Percentiles rank a stretch among this genome's conserved stretches.
Evolutionary conservation across 169 alveolate species (phyloP).

Genomic region (Plasmodium sp.): DNA sequence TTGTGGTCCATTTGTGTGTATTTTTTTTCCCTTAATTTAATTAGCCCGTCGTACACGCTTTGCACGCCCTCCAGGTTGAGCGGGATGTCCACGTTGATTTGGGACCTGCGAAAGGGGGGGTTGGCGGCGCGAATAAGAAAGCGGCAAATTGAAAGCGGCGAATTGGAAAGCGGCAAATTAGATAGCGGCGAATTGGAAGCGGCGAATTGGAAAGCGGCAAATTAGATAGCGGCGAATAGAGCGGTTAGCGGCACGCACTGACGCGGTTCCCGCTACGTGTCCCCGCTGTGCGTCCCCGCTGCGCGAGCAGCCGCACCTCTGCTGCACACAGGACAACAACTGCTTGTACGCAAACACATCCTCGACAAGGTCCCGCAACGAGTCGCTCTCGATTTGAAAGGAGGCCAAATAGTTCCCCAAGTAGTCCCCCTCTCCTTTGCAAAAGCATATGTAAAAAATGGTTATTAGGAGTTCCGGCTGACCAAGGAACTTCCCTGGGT

Average conservation of each 20-base stretch:
- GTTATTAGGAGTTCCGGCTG: constrained; percentile 54
- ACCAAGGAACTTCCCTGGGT: neutral
- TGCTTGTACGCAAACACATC: constrained; percentile 49
- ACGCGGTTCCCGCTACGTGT: neutral
- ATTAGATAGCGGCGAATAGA: neutral
- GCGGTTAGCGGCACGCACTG: neutral
- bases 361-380: neutral
- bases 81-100: constrained; percentile 22
- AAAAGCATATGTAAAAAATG: constrained; percentile 56
- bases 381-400: constrained; percentile 1
- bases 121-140: neutral
- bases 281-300: neutral
- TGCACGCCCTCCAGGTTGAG: constrained; percentile 25
- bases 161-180: neutral
- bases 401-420: constrained; percentile 19
- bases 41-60: constrained; percentile 3
- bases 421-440: constrained; percentile 5
- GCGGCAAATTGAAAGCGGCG: neutral
- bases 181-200: neutral
- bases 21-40: neutral
- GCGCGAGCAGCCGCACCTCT: neutral
- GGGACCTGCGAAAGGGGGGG: constrained; percentile 5
- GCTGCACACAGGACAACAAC: constrained; percentile 9
- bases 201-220: neutral
- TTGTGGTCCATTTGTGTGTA: neutral